phyloP scores from a whole-genome alignment of 345 rosid genomes.

The Citrus unshiu region DNA sequence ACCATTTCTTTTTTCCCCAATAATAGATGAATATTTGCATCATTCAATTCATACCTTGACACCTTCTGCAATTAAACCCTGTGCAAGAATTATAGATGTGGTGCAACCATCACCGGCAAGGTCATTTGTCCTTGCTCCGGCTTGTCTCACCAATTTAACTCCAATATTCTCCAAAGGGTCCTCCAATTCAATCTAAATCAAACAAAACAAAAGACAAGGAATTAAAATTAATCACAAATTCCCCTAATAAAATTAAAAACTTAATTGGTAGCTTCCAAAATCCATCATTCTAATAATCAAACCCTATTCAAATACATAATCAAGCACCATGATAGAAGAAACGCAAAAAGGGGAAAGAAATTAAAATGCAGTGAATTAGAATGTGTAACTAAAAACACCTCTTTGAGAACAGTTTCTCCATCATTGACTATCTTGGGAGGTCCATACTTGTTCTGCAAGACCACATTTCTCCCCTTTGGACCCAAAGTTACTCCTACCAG shows the following conservation, averaged over 20 bases:
- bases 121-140: slow-evolving; percentile 92
- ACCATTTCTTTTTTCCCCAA: neutral
- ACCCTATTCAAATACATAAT: neutral
- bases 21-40: neutral
- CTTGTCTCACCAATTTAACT: slow-evolving; percentile 94
- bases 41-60: neutral
- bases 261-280: neutral
- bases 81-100: slow-evolving; percentile 86
- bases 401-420: slow-evolving; percentile 89
- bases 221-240: slow-evolving; percentile 3
- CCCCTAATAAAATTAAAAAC: neutral
- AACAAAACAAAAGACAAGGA: neutral
- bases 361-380: neutral
- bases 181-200: slow-evolving; percentile 76
- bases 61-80: slow-evolving; percentile 86
- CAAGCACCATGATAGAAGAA: neutral
- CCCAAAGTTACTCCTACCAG: slow-evolving; percentile 91
- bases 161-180: slow-evolving; percentile 95
- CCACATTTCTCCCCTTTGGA: slow-evolving; percentile 93
- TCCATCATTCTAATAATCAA: neutral
- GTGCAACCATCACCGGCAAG: slow-evolving; percentile 97
- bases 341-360: neutral
- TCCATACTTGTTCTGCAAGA: slow-evolving; percentile 87
- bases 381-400: slow-evolving; percentile 34
- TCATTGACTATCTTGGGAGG: slow-evolving; percentile 95